Conservation (phyloP, 768 basidiomycete genomes). For the Gyrodon lividus region DNA sequence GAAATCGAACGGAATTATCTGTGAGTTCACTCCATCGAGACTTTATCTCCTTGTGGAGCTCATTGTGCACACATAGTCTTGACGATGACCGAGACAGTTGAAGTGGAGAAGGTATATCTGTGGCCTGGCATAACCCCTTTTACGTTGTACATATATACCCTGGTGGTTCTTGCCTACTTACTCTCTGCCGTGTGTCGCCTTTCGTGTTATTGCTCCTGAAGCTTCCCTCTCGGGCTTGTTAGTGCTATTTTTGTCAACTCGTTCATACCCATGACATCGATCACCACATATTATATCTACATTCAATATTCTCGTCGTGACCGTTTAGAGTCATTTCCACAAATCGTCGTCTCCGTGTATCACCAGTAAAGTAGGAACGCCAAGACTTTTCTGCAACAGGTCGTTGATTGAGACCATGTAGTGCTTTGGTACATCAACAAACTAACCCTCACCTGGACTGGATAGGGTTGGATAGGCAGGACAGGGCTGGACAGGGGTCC, state of each 20-base stretch:
- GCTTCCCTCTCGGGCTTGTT: not conserved
- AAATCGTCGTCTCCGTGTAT: too few species aligned
- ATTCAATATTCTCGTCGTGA: slow-evolving; percentile 7
- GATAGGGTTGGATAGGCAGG: too few species aligned
- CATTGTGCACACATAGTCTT: slow-evolving; percentile 46
- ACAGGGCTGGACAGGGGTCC: too few species aligned
- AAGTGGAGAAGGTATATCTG: slow-evolving; percentile 52
- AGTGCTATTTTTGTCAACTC: not conserved
- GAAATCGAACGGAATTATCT: slow-evolving; percentile 92
- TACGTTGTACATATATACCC: not conserved
- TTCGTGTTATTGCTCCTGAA: slow-evolving; percentile 1
- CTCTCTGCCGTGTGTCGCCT: not conserved
- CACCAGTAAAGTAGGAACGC: not conserved
- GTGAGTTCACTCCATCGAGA: slow-evolving; percentile 39
- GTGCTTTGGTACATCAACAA: too few species aligned
- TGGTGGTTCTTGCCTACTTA: not conserved
- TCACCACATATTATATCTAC: slow-evolving; percentile 4
- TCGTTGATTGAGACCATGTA: too few species aligned
- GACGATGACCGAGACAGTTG: slow-evolving; percentile 43
- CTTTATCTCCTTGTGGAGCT: slow-evolving; percentile 6
- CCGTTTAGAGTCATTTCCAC: too few species aligned
- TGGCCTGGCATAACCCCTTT: slow-evolving; percentile 11
- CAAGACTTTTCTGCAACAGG: too few species aligned
- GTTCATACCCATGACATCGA: not conserved
- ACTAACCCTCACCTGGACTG: too few species aligned